Percentiles rank a stretch among this genome's conserved stretches.
These are phyloP conservation scores for Cadophora gregata DNA, from an alignment of 2,329 filamentous ascomycete species.

Conservation along the genomic window DNA sequence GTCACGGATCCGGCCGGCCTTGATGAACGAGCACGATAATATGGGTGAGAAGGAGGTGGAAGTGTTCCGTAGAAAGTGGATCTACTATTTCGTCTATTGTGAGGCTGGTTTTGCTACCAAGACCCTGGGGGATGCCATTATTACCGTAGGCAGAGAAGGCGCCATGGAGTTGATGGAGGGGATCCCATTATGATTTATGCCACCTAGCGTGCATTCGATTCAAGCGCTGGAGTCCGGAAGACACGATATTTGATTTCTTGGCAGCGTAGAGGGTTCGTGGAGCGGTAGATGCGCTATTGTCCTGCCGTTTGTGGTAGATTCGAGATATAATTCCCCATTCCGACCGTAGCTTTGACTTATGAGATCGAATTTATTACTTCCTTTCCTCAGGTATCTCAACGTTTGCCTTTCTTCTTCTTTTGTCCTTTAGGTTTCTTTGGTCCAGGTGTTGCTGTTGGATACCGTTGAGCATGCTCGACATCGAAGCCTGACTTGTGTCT, in stretches of 20 bases:
- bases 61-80: slow-evolving; percentile 73
- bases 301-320: not conserved
- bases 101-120: slow-evolving; percentile 76
- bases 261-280: slow-evolving; percentile 7
- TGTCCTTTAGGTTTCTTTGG: slow-evolving; percentile 39
- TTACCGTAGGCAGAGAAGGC: slow-evolving; percentile 62
- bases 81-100: slow-evolving; percentile 77
- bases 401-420: slow-evolving; percentile 50
- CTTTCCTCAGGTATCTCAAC: slow-evolving; percentile 22
- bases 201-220: slow-evolving; percentile 17
- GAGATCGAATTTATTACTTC: slow-evolving; percentile 2
- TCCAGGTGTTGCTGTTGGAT: slow-evolving; percentile 48
- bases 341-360: not conserved
- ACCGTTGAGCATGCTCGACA: slow-evolving; percentile 74
- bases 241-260: slow-evolving; percentile 5
- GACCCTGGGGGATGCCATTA: slow-evolving; percentile 74
- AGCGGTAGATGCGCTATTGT: slow-evolving; percentile 10
- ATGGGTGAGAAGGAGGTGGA: slow-evolving; percentile 68
- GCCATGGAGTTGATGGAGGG: slow-evolving; percentile 72
- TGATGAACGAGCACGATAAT: slow-evolving; percentile 61
- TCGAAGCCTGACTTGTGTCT: slow-evolving; percentile 87
- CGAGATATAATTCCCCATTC: slow-evolving; percentile 2
- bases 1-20: slow-evolving; percentile 61
- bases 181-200: slow-evolving; percentile 60
- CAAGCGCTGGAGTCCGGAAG: slow-evolving; percentile 27